Evolutionary conservation across 306 rosid species (phyloP), one percentile per base, ranked within the genome.

Genomic region (Trichosanthes cucumerina): DNA sequence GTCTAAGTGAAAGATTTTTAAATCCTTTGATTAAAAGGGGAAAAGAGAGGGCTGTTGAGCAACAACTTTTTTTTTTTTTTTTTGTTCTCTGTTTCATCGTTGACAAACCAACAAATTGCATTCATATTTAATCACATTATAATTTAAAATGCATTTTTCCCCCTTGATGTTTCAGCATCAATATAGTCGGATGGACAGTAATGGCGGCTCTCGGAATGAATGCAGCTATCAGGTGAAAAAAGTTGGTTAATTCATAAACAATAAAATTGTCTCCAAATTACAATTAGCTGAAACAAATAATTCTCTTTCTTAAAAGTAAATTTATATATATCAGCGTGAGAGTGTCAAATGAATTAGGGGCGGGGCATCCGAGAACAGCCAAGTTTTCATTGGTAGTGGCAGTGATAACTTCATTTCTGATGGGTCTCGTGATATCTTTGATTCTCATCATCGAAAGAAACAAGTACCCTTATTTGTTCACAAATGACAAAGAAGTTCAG

Each of bases 281-380:
- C 10, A 65, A n/a, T n/a, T n/a, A 7, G 31, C n/a, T 65, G 1
- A 14, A n/a, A 33, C 9, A 6, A 65, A 13, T 4, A 64, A 13
- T 64, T 36, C 4, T 36, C 39, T 36, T 36, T 36, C 6, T 36
- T 28, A 66, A 66, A 36, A 7, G n/a, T n/a, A 8, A 23, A 70
- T 19, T 38, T n/a, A n/a, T n/a, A n/a, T n/a, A n/a, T n/a, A n/a
- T 83, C 89, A 93, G 98, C 62, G 98, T 93, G 86, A 85, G 98
- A 69, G 96, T 93, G 50, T 93, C 98, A 13, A 93, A 93, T 77
- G 98, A 93, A 84, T 57, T 93, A 13, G 98, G 98, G 5, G 98
- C 92, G 39, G 79, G 75, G 24, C 98, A 93, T 53, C 97, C 98
- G 44, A 89, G 96, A 86, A 79, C 92, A 2, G 98, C 96, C 18